Evolutionary conservation across 805 yeast genomes (phyloP).

Genomic region (Starmera quercuum): DNA sequence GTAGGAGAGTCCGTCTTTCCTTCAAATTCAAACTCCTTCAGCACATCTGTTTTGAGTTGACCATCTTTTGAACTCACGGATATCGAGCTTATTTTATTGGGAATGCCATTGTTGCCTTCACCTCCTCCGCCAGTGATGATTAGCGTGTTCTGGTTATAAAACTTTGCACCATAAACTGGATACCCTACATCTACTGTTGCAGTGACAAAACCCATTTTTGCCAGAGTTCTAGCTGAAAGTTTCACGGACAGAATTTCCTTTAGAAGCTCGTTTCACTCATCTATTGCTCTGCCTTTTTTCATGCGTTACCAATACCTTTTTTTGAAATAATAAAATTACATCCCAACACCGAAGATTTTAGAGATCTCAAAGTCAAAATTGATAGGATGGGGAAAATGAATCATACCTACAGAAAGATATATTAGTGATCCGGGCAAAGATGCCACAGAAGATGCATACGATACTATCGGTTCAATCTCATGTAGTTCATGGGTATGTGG

Average conservation of each 20-base stretch:
- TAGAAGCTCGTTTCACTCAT: too few species aligned
- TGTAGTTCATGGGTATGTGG: constrained; percentile 94
- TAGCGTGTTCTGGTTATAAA: constrained; percentile 50
- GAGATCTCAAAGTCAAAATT: too few species aligned
- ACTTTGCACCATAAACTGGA: constrained; percentile 78
- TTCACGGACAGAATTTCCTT: background rate
- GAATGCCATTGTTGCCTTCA: constrained; percentile 82
- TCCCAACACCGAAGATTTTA: background rate
- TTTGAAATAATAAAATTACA: background rate
- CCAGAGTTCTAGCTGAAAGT: too few species aligned
- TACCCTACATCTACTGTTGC: constrained; percentile 35
- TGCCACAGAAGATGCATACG: too few species aligned
- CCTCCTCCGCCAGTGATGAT: constrained; percentile 94
- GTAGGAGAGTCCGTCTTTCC: constrained; percentile 83
- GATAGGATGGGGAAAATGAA: too few species aligned
- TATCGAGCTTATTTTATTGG: constrained; percentile 71
- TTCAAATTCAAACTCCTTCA: constrained; percentile 53
- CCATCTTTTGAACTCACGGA: constrained; percentile 44
- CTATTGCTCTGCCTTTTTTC: too few species aligned
- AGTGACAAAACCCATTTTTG: background rate
- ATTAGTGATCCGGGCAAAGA: too few species aligned
- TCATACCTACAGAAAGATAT: too few species aligned
- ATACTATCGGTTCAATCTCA: constrained; percentile 74
- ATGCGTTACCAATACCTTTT: background rate
- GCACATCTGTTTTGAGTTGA: constrained; percentile 43